Evolutionary conservation across 2,329 filamentous ascomycete genomes (phyloP), one percentile per base, ranked within the genome.

Genomic region (Fusarium nurragi): DNA sequence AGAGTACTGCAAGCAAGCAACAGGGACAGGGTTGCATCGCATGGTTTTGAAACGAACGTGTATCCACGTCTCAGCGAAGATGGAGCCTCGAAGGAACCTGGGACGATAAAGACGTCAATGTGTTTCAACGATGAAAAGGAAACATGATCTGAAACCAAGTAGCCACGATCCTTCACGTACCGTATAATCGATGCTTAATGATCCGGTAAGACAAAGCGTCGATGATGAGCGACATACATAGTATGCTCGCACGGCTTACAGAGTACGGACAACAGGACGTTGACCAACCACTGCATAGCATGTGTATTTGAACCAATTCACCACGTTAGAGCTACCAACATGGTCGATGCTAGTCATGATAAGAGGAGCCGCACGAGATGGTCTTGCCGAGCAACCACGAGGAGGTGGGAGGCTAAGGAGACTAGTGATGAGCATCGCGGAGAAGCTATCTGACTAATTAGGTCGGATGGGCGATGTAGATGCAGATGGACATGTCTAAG

Each of bases 371-470:
- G 36, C 30, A 39, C 18, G 19, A 53, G 50, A 54, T 50, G 64
- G 64, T 25, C 38, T 60, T 67, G 46, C 54, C 64, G 50, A 67
- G 45, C 19, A 45, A 21, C 59, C 60, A 67, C 49, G 47, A 67
- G 39, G 54, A 48, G 54, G 21, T 47, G 32, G 22, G 45, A 48
- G 34, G 47, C 49, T 54, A 67, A 48, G 18, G 18, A 25, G 32
- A 30, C 50, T 43, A 47, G 61, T 45, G 50, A 57, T 55, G 50
- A 64, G 44, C 38, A 67, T 67, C 58, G 26, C 49, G 53, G 49
- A 67, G 58, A 50, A 52, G 48, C 28, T 67, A 38, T 50, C 60
- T 30, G 49, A 50, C 56, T 56, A 48, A 50, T 49, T 56, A 48
- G 56, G 53, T 28, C 52, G 48, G 36, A 38, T 26, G 30, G 25